phyloP scores from a whole-genome alignment of 371 early-diverging fungal species.

The Mortierella polycephala region DNA sequence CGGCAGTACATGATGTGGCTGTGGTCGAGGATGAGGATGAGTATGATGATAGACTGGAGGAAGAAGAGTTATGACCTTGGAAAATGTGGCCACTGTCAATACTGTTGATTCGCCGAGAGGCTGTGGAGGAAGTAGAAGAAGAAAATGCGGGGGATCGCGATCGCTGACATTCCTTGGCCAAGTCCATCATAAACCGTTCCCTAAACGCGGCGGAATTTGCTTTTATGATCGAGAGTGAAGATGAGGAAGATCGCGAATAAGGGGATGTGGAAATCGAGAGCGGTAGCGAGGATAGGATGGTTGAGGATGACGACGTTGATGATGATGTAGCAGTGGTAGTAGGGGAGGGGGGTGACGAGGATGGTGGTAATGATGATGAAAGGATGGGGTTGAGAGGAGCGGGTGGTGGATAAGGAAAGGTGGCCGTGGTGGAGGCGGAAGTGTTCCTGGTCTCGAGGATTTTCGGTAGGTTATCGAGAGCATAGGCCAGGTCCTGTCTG shows the following conservation, averaged over 20 bases:
- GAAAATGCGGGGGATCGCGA: background rate
- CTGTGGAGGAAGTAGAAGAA: constrained; percentile 8
- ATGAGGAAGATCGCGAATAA: background rate
- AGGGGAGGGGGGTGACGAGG: constrained; percentile 10
- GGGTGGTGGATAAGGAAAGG: constrained; percentile 22
- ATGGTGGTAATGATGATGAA: constrained; percentile 1
- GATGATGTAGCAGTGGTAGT: constrained; percentile 3
- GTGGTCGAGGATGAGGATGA: constrained; percentile 6
- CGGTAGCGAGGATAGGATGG: background rate
- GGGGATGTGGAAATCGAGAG: background rate
- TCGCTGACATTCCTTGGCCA: constrained; percentile 34
- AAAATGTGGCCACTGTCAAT: constrained; percentile 1
- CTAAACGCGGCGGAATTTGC: constrained; percentile 21
- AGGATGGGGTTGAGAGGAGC: background rate
- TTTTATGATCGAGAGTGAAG: constrained; percentile 3
- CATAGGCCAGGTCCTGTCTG: constrained; percentile 50
- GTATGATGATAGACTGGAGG: no score
- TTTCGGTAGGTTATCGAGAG: constrained; percentile 42
- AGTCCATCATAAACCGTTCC: constrained; percentile 43
- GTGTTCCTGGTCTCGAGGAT: constrained; percentile 37
- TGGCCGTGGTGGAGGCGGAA: constrained; percentile 28
- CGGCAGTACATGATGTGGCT: constrained; percentile 19
- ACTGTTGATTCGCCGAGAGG: constrained; percentile 1
- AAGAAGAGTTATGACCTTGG: no score
- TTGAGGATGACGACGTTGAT: background rate